Conservation (phyloP, 345 rosid genomes). For the Brassica incana region DNA sequence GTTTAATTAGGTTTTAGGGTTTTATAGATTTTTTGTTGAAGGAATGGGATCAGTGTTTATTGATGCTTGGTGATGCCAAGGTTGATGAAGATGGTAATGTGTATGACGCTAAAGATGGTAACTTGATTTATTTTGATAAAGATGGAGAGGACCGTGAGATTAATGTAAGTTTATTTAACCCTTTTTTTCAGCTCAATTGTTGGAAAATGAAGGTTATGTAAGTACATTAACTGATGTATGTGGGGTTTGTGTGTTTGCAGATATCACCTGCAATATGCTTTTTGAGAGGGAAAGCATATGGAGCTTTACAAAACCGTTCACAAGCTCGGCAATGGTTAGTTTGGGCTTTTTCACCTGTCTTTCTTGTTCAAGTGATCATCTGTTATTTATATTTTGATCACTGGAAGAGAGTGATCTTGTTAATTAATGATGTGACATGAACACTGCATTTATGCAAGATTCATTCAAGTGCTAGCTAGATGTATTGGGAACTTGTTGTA, state of each 20-base stretch:
- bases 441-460: background rate
- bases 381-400: background rate
- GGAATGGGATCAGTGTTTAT: constrained; percentile 61
- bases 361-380: background rate
- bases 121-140: constrained; percentile 32
- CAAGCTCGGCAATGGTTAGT: constrained; percentile 89
- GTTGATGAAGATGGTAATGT: constrained; percentile 86
- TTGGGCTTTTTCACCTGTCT: background rate
- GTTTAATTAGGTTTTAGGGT: background rate
- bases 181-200: background rate
- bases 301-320: constrained; percentile 87
- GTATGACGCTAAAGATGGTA: constrained; percentile 68
- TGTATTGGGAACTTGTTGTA: constrained; percentile 7
- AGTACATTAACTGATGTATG: constrained; percentile 2
- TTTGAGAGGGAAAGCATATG: constrained; percentile 87
- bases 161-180: constrained; percentile 49
- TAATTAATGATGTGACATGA: background rate
- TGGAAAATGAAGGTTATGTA: background rate
- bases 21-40: constrained; percentile 9
- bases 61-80: constrained; percentile 85
- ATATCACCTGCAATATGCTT: constrained; percentile 93
- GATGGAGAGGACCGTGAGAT: constrained; percentile 87
- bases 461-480: background rate
- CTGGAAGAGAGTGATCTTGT: constrained; percentile 2
- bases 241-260: constrained; percentile 36